Evolutionary conservation across 257 asterid species (phyloP), one percentile per base, ranked within the genome.

Genomic region (Plectranthus barbatus): DNA sequence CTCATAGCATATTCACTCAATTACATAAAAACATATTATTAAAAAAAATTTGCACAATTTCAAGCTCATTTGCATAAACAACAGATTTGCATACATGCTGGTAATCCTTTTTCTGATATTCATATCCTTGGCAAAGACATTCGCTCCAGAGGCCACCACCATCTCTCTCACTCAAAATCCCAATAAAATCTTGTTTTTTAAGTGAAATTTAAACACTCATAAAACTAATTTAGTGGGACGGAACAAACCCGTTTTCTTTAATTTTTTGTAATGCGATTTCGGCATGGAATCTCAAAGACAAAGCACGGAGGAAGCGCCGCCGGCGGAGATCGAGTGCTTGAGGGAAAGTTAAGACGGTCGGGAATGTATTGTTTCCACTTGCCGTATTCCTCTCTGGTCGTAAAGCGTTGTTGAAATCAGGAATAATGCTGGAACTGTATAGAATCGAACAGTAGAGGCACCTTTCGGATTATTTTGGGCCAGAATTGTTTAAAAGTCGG

Each of bases 91-190:
- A 56, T 66, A 89, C 97, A 92, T 86, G 81, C 75, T 76, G 62
- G 82, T 88, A 69, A 89, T 85, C 73, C 97, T 85, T 69, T 77
- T 89, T 45, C 99, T 77, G 79, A 85, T 80, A 36, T 85, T 84
- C 93, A 89, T 89, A 66, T 92, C 99, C 81, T 87, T 89, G 62
- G 86, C 80, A 55, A 88, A 91, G 42, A 74, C 51, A 67, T 73
- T 82, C 48, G 73, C 51, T 59, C 92, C 95, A 24, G 95, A 84
- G 3, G 91, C 86, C 81, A 78, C 90, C 91, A 89, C 96, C 97
- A 89, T 92, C 56, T 54, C 65, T 51, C 44, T 42, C 79, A 24
- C n/a, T 17, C 15, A 9, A n/a, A n/a, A n/a, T n/a, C n/a, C n/a
- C n/a, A n/a, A n/a, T n/a, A n/a, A n/a, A n/a, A n/a, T n/a, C n/a